Evolutionary conservation across 2,329 filamentous ascomycete species (phyloP).

Genomic region (Zymoseptoria crescenta): DNA sequence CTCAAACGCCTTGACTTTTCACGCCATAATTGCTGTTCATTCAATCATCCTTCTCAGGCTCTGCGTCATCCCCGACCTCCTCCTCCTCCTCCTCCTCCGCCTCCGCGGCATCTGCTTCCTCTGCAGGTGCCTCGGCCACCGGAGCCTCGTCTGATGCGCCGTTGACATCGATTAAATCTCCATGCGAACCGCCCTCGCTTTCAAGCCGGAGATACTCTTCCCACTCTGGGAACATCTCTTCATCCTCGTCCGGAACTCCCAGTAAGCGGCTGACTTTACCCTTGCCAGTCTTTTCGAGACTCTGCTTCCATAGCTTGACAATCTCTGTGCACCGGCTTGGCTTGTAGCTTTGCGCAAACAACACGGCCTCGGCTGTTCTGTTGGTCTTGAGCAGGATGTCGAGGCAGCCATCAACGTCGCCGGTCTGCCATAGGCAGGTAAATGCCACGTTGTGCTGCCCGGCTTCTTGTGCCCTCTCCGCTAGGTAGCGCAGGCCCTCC

Average conservation of each 20-base stretch:
- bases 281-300: constrained; percentile 77
- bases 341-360: constrained; percentile 94
- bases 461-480: constrained; percentile 63
- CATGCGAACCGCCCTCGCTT: constrained; percentile 53
- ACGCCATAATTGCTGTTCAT: neutral
- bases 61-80: constrained; percentile 11
- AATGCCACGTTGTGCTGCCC: constrained; percentile 91
- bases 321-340: constrained; percentile 63
- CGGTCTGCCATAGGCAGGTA: constrained; percentile 78
- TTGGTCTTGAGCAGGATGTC: constrained; percentile 72
- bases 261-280: constrained; percentile 75
- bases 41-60: neutral
- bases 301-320: constrained; percentile 73
- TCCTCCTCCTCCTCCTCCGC: constrained; percentile 10
- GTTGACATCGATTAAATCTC: constrained; percentile 35
- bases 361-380: constrained; percentile 73
- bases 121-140: constrained; percentile 8
- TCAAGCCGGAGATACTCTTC: constrained; percentile 81
- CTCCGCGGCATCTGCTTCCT: constrained; percentile 9
- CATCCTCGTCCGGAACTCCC: constrained; percentile 61
- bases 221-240: constrained; percentile 89
- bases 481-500: constrained; percentile 64
- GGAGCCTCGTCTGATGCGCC: constrained; percentile 21
- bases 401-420: constrained; percentile 73
- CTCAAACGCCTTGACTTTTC: neutral